phyloP scores from a whole-genome alignment of 1,139 yeast species.

The Geotrichum fermentans region DNA sequence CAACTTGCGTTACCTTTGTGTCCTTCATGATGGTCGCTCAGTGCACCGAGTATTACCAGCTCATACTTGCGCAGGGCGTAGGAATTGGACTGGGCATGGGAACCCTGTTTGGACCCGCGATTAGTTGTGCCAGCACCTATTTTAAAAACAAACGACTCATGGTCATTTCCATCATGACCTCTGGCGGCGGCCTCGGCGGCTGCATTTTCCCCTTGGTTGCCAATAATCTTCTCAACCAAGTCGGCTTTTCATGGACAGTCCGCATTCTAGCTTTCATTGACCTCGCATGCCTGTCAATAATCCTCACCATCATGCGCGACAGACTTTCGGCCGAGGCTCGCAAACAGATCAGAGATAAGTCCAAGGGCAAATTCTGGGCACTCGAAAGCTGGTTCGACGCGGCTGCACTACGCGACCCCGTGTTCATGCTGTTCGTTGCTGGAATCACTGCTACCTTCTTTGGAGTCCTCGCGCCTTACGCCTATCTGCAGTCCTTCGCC shows the following conservation, averaged over 20 bases:
- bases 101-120: constrained; percentile 18
- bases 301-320: constrained; percentile 14
- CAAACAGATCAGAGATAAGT: constrained; percentile 3
- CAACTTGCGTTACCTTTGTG: constrained; percentile 44
- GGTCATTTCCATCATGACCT: constrained; percentile 51
- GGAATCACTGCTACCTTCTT: constrained; percentile 12
- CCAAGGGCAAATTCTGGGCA: constrained; percentile 8
- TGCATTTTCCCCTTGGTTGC: constrained; percentile 45
- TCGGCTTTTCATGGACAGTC: constrained; percentile 50
- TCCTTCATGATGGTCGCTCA: constrained; percentile 50
- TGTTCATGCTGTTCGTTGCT: constrained; percentile 12
- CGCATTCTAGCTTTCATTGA: constrained; percentile 36
- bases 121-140: constrained; percentile 19
- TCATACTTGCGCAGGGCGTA: constrained; percentile 49
- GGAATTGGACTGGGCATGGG: constrained; percentile 46
- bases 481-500: constrained; percentile 15
- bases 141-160: constrained; percentile 50
- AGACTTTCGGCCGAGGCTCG: constrained; percentile 11
- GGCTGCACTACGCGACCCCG: constrained; percentile 13
- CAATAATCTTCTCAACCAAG: constrained; percentile 34
- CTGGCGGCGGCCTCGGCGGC: constrained; percentile 60
- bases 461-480: constrained; percentile 11
- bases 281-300: constrained; percentile 5
- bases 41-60: constrained; percentile 46
- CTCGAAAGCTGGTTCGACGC: constrained; percentile 11